Percentiles rank a stretch among this genome's conserved stretches.
Conservation (phyloP, 805 yeast genomes). For the Zygoascus tannicola region DNA sequence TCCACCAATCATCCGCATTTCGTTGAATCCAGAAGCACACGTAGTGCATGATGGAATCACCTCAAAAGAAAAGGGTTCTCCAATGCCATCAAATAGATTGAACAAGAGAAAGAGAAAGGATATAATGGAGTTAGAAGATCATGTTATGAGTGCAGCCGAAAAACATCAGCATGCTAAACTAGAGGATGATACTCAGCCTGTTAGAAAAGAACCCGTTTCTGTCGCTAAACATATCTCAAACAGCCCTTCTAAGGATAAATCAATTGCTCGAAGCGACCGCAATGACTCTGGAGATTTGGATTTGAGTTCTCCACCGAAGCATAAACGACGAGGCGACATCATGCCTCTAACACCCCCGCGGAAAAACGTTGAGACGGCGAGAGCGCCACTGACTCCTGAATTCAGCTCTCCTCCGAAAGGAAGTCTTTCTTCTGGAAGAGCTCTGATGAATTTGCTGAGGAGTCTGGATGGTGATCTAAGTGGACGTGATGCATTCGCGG, state of each 20-base stretch:
- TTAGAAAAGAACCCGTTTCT: background rate
- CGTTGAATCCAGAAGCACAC: too few species aligned
- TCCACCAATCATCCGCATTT: background rate
- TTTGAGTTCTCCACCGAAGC: background rate
- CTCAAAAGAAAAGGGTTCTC: background rate
- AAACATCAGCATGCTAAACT: too few species aligned
- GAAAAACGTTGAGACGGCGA: background rate
- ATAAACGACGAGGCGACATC: background rate
- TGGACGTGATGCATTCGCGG: constrained; percentile 6
- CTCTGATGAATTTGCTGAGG: constrained; percentile 3
- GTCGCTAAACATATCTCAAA: too few species aligned
- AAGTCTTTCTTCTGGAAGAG: background rate
- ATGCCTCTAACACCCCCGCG: background rate
- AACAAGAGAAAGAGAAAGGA: background rate
- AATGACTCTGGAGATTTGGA: too few species aligned
- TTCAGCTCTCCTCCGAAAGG: constrained; percentile 3
- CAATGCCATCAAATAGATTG: background rate
- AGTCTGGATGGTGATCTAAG: background rate
- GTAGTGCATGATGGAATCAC: too few species aligned
- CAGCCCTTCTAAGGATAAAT: too few species aligned
- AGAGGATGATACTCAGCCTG: background rate
- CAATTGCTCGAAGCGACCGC: too few species aligned
- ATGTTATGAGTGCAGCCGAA: too few species aligned
- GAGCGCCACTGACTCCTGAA: constrained; percentile 3
- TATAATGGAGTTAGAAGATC: too few species aligned